These are phyloP conservation scores for Diaporthe helianthi DNA, from an alignment of 2,329 filamentous ascomycete genomes.

Conservation along the genomic window DNA sequence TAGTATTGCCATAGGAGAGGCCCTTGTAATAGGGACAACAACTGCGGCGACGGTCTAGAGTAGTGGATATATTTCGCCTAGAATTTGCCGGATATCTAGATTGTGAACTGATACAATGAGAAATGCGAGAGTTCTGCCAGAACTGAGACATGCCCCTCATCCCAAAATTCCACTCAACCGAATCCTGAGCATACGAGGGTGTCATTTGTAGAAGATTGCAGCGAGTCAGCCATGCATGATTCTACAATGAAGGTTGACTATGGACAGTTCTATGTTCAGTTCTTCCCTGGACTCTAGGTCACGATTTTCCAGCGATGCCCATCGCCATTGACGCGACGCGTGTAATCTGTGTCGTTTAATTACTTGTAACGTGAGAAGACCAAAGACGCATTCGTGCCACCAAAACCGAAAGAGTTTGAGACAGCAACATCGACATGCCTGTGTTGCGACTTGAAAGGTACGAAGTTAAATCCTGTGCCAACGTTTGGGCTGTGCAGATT, in stretches of 20 bases:
- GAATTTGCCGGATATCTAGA: too few relatives aligned
- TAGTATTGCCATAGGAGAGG: not conserved
- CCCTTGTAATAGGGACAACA: not conserved
- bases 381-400: conserved; percentile 91
- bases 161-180: not conserved
- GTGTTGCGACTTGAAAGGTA: conserved; percentile 74
- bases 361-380: conserved; percentile 64
- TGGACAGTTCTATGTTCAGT: too few relatives aligned
- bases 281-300: not conserved
- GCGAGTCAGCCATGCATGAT: not conserved
- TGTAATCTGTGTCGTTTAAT: not conserved
- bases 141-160: not conserved
- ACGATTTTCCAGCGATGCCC: not conserved
- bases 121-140: not conserved
- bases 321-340: not conserved
- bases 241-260: not conserved
- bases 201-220: too few relatives aligned
- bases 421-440: conserved; percentile 76
- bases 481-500: conserved; percentile 75
- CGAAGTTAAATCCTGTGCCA: conserved; percentile 83
- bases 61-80: not conserved
- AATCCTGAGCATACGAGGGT: not conserved
- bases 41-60: not conserved
- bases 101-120: not conserved
- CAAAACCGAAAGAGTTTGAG: conserved; percentile 97